Percentiles rank a stretch among this genome's conserved stretches.
These are phyloP conservation scores for Globisporangium takayamanum DNA, from an alignment of 352 stramenopile species.

Conservation along the genomic window DNA sequence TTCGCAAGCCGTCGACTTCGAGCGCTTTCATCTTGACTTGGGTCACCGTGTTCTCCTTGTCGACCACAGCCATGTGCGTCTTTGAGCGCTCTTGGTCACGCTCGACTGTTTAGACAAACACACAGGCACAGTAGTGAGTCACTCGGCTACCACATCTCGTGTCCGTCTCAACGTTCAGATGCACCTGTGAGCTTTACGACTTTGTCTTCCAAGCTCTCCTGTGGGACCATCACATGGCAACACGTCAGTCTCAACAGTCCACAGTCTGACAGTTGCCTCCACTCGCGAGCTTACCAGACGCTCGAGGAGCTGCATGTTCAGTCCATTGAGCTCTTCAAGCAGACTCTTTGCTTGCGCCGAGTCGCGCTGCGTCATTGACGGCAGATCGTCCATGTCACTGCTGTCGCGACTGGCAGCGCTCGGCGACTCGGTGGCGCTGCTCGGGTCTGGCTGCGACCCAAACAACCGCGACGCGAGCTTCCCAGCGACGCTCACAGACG, in stretches of 20 bases:
- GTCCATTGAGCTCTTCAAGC: slow-evolving; percentile 73
- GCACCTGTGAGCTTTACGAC: slow-evolving; percentile 56
- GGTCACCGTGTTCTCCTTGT: slow-evolving; percentile 55
- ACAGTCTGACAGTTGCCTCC: background rate
- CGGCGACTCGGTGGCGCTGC: background rate
- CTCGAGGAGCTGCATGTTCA: slow-evolving; percentile 82
- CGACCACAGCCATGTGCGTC: slow-evolving; percentile 49
- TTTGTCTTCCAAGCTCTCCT: slow-evolving; percentile 73
- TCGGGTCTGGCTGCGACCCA: slow-evolving; percentile 29
- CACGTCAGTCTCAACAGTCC: background rate
- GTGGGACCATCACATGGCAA: background rate
- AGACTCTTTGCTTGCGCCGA: slow-evolving; percentile 56
- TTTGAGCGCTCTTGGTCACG: slow-evolving; percentile 70
- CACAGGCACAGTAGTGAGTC: background rate
- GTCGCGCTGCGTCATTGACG: slow-evolving; percentile 15
- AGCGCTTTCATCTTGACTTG: slow-evolving; percentile 42
- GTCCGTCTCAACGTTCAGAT: background rate
- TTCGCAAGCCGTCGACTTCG: slow-evolving; percentile 37
- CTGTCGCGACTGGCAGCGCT: background rate
- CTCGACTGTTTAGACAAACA: slow-evolving; percentile 27
- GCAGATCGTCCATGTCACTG: slow-evolving; percentile 13
- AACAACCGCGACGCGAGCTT: slow-evolving; percentile 65
- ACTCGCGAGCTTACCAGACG: slow-evolving; percentile 38
- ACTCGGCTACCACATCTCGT: background rate
- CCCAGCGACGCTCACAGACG: slow-evolving; percentile 54